A percentile compares a stretch with the other conserved stretches of the same genome.
Conservation (phyloP, 805 yeast genomes). For the Candida koratica region DNA sequence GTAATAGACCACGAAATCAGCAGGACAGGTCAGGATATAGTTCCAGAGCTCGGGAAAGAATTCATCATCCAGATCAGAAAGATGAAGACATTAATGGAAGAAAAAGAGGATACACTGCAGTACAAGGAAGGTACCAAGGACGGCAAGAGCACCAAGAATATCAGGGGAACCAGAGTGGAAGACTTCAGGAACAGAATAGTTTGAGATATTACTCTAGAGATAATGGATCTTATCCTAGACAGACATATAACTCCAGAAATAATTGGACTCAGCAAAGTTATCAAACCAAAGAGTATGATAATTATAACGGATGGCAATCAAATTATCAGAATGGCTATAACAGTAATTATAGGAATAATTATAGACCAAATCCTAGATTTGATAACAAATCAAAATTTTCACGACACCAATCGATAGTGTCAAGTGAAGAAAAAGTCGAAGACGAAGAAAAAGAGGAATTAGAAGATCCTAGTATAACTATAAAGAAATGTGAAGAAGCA, state of each 20-base stretch:
- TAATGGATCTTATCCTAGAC: neutral
- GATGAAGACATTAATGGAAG: constrained; percentile 9
- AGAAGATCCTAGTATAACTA: constrained; percentile 16
- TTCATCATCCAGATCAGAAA: too few relatives aligned
- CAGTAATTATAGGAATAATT: constrained; percentile 1
- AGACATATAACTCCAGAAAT: constrained; percentile 5
- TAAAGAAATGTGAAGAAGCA: constrained; percentile 22
- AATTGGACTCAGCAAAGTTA: constrained; percentile 6
- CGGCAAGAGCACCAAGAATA: constrained; percentile 2
- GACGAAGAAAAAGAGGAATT: constrained; percentile 3
- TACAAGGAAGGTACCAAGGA: neutral
- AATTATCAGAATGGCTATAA: constrained; percentile 1
- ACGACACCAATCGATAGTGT: neutral
- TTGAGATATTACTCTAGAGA: neutral
- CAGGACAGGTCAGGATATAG: constrained; percentile 3
- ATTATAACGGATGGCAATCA: neutral
- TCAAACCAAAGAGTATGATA: neutral
- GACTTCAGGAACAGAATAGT: constrained; percentile 13
- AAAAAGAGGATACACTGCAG: constrained; percentile 11
- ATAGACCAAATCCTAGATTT: neutral
- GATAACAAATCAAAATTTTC: constrained; percentile 2
- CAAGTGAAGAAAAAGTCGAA: constrained; percentile 2
- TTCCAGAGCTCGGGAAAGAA: constrained; percentile 8
- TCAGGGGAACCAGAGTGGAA: neutral
- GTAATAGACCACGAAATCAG: constrained; percentile 6